Evolutionary conservation across 1,284 basidiomycete genomes (phyloP).

Genomic region (Boletellus dicymbophilus): DNA sequence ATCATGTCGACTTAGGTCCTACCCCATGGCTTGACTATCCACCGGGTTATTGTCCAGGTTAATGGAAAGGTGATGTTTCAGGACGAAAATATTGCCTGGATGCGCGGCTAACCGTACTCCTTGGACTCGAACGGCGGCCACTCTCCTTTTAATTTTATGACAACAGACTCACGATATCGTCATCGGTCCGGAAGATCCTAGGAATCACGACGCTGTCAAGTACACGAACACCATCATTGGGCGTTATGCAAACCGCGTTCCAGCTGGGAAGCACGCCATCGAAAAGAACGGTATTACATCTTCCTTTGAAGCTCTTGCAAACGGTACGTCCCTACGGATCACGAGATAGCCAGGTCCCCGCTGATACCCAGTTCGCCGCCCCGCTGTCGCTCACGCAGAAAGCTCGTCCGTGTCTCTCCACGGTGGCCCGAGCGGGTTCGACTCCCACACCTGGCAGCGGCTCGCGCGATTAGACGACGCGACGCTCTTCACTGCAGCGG

Average conservation of each 20-base stretch:
- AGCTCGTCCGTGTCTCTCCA: constrained; percentile 67
- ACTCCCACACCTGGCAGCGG: constrained; percentile 52
- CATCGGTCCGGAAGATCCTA: constrained; percentile 66
- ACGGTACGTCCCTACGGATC: constrained; percentile 45
- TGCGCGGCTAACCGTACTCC: too few species aligned
- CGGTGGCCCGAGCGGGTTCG: constrained; percentile 68
- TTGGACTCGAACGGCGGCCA: too few species aligned
- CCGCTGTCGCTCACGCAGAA: constrained; percentile 38
- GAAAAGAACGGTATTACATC: constrained; percentile 54
- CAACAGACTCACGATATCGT: constrained; percentile 75
- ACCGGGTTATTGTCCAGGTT: constrained; percentile 62
- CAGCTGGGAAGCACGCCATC: constrained; percentile 53
- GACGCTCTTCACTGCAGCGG: constrained; percentile 57
- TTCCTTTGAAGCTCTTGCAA: constrained; percentile 49
- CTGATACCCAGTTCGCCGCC: too few species aligned
- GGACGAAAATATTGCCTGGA: too few species aligned
- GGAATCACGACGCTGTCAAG: constrained; percentile 58
- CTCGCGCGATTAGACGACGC: constrained; percentile 43
- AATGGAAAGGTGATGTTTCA: constrained; percentile 55
- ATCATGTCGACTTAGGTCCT: constrained; percentile 51
- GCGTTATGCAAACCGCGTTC: constrained; percentile 71
- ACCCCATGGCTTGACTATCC: constrained; percentile 66
- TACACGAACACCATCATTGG: constrained; percentile 76
- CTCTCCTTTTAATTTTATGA: too few species aligned
- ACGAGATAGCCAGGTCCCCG: too few species aligned